These are phyloP conservation scores for Taphrina deformans DNA, from an alignment of 1,139 yeast genomes.

Conservation along the genomic window DNA sequence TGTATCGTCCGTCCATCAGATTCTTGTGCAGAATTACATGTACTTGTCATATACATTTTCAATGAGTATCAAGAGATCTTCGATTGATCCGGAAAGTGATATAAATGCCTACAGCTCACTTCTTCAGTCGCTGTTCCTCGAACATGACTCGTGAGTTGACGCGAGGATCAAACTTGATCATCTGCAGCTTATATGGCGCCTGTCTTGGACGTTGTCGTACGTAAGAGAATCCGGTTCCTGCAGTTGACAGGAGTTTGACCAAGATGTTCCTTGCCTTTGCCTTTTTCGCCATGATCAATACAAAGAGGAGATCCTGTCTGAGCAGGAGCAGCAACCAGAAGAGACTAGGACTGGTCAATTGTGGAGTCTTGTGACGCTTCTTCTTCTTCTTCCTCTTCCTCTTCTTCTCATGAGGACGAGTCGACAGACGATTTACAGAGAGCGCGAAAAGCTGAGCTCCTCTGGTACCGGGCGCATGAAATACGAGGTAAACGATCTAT, in stretches of 20 bases:
- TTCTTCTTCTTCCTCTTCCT: background rate
- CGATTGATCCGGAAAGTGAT: background rate
- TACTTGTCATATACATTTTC: no score
- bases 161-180: constrained; percentile 36
- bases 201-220: constrained; percentile 34
- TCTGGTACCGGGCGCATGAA: no score
- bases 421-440: background rate
- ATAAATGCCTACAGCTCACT: constrained; percentile 1
- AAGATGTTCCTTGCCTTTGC: constrained; percentile 30
- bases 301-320: background rate
- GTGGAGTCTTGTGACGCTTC: no score
- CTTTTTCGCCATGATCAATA: constrained; percentile 19
- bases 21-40: no score
- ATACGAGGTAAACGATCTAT: no score
- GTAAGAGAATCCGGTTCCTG: constrained; percentile 36
- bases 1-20: no score
- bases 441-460: no score
- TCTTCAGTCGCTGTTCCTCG: constrained; percentile 23
- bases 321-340: no score
- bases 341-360: no score
- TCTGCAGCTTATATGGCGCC: constrained; percentile 33
- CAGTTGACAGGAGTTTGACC: constrained; percentile 36
- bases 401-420: background rate
- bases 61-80: no score
- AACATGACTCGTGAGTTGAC: constrained; percentile 31